Evolutionary conservation across 2,329 filamentous ascomycete species (phyloP), one percentile per base, ranked within the genome.

Genomic region (Cladosporium phlei): DNA sequence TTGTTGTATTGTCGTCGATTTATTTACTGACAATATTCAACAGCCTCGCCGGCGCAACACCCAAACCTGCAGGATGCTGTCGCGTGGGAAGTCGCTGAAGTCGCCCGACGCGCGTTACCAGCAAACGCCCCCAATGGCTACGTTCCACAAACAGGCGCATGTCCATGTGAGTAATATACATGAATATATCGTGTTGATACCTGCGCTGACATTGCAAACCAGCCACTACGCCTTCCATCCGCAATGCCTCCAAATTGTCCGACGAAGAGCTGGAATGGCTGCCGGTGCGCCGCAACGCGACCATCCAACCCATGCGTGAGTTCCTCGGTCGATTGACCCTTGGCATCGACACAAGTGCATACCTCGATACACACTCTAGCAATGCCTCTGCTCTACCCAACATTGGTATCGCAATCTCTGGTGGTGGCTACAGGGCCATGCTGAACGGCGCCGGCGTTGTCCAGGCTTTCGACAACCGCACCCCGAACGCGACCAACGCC

Each of bases 341-440:
- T 52, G 80, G 77, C 49, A 91, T 96, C 52, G 83, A 95, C 66
- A 83, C 82, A n/a, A 73, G 72, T 1, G 63, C 69, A 2, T 97
- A 93, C 63, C 80, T 97, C 57, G 74, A 82, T 45, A 69, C 68
- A 2, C 65, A 79, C 50, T 67, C 68, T 21, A 68, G 70, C 51
- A 83, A 85, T 64, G 70, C 69, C 1, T 74, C 74, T 12, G 70
- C 73, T 1, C 58, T 84, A 20, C 82, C 83, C 0, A 86, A 83
- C 55, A 82, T 95, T 51, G 88, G 75, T 12, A 78, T 95, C 52
- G 86, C 88, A 9, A 72, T 86, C 34, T 93, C 87, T 0, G 88
- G 88, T 10, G 89, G 89, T 62, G 89, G 89, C 27, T 95, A 93
- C 64, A 77, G 89, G 47, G 88, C 89, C n/a, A 74, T 94, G 70